Evolutionary conservation across 768 basidiomycete species (phyloP).

Genomic region (Boletus patriciae): DNA sequence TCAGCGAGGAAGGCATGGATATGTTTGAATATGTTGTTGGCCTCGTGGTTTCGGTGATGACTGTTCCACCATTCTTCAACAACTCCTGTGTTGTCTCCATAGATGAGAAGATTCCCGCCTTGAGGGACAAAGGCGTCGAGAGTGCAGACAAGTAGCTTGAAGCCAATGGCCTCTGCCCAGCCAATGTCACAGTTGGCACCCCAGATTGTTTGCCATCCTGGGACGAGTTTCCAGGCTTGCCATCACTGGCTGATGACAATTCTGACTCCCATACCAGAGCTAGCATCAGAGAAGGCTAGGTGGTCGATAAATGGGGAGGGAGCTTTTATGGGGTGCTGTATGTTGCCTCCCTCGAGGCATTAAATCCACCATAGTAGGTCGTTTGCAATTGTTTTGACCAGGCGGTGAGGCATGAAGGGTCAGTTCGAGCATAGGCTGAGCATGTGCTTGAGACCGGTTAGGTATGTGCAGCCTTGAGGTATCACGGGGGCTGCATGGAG

Average conservation of each 20-base stretch:
- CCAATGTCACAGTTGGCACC: neutral
- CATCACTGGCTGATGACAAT: neutral
- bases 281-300: slow-evolving; percentile 1
- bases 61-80: slow-evolving; percentile 2
- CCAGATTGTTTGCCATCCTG: neutral
- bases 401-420: too few relatives aligned
- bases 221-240: neutral
- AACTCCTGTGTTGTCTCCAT: neutral
- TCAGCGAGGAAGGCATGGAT: too few relatives aligned
- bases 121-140: neutral
- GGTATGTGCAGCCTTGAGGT: too few relatives aligned
- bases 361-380: slow-evolving; percentile 1
- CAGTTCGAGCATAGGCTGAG: too few relatives aligned
- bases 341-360: too few relatives aligned
- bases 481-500: neutral
- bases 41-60: neutral
- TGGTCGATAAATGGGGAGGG: neutral
- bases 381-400: rapidly evolving
- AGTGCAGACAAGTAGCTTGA: neutral
- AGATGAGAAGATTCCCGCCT: neutral
- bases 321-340: neutral
- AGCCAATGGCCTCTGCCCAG: neutral
- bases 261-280: slow-evolving; percentile 2
- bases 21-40: neutral
- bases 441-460: too few relatives aligned